Percentiles rank a stretch among this genome's conserved stretches.
Evolutionary conservation across 2,329 filamentous ascomycete genomes (phyloP).

Genomic region (Pseudogymnoascus sp.): DNA sequence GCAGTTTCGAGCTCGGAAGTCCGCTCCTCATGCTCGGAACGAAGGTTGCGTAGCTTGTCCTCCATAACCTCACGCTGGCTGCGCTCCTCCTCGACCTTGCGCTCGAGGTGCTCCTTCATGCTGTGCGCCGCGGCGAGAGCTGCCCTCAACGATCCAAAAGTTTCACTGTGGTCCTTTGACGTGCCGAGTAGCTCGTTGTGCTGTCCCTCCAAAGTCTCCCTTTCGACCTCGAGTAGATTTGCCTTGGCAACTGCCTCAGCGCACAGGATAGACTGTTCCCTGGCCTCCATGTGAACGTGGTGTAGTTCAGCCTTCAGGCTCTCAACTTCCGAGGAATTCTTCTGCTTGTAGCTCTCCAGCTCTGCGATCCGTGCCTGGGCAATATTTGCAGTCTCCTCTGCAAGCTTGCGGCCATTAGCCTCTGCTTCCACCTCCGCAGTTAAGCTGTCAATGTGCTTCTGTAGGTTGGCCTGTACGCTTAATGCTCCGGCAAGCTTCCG

Average conservation of each 20-base stretch:
- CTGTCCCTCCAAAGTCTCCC: conserved; percentile 64
- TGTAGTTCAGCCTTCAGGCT: conserved; percentile 80
- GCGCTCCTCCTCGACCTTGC: conserved; percentile 77
- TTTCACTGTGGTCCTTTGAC: conserved; percentile 60
- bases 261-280: conserved; percentile 72
- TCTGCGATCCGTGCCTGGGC: conserved; percentile 78
- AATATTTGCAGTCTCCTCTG: conserved; percentile 79
- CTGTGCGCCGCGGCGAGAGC: conserved; percentile 74
- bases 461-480: conserved; percentile 72
- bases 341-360: conserved; percentile 75
- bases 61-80: conserved; percentile 68
- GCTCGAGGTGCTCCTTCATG: conserved; percentile 69
- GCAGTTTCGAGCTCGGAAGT: conserved; percentile 69
- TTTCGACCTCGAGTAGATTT: conserved; percentile 77
- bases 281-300: conserved; percentile 64
- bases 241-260: conserved; percentile 69
- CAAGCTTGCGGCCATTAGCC: conserved; percentile 69
- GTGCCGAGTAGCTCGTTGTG: conserved; percentile 61
- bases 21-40: conserved; percentile 73
- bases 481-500: conserved; percentile 77
- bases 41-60: conserved; percentile 66
- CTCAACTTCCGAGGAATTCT: conserved; percentile 77
- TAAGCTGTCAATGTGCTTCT: conserved; percentile 63
- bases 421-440: conserved; percentile 71
- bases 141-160: conserved; percentile 67